A percentile compares a stretch with the other conserved stretches of the same genome.
Evolutionary conservation across 2,329 filamentous ascomycete species (phyloP).

Genomic region (Exophiala sideris): DNA sequence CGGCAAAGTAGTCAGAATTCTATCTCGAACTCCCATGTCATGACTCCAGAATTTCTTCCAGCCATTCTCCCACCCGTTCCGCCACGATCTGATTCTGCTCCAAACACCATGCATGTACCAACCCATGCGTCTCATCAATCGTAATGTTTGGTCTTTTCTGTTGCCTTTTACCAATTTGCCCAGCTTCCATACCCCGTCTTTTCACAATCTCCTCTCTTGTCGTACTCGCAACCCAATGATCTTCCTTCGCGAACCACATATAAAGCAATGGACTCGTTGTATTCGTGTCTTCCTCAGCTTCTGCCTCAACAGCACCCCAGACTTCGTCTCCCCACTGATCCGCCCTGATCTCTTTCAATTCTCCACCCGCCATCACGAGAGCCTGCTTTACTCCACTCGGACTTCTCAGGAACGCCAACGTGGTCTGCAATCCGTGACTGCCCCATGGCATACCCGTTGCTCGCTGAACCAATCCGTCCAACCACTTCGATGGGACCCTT

Average conservation of each 20-base stretch:
- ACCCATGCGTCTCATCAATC: slow-evolving; percentile 50
- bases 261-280: slow-evolving; percentile 41
- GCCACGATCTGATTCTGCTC: slow-evolving; percentile 49
- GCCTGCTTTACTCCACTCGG: slow-evolving; percentile 51
- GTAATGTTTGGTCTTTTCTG: slow-evolving; percentile 51
- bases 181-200: slow-evolving; percentile 34
- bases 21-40: background rate
- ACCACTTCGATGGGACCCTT: slow-evolving; percentile 38
- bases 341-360: slow-evolving; percentile 54
- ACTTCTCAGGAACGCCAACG: slow-evolving; percentile 50
- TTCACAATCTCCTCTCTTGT: slow-evolving; percentile 56
- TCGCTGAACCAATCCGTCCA: slow-evolving; percentile 42
- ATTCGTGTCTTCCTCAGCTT: background rate
- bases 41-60: slow-evolving; percentile 40
- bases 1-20: slow-evolving; percentile 18
- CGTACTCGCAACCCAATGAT: slow-evolving; percentile 60
- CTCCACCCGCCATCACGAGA: slow-evolving; percentile 57
- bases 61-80: slow-evolving; percentile 48
- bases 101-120: slow-evolving; percentile 61
- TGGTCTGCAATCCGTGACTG: slow-evolving; percentile 45
- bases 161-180: slow-evolving; percentile 27
- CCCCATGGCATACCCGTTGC: slow-evolving; percentile 43
- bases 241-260: slow-evolving; percentile 58
- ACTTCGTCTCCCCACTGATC: slow-evolving; percentile 59
- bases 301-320: slow-evolving; percentile 48